phyloP scores from a whole-genome alignment of 192 early-diverging fungal genomes.

The Linnemannia exigua region DNA sequence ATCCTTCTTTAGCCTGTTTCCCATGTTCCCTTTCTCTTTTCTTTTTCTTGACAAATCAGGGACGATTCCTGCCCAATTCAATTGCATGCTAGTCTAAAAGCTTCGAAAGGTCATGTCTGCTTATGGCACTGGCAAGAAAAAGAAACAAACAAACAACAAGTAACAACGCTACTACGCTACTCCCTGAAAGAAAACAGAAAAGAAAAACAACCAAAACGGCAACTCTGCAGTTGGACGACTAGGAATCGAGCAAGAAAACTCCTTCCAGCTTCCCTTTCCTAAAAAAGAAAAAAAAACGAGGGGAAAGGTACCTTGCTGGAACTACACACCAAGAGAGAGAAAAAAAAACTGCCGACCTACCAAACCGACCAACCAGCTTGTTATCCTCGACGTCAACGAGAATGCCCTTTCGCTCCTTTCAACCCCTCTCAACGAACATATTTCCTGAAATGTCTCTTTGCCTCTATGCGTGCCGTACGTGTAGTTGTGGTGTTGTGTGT shows the following conservation, averaged over 20 bases:
- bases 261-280: neutral
- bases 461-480: neutral
- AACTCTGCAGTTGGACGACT: neutral
- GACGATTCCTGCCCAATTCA: neutral
- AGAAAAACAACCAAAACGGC: constrained; percentile 4
- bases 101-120: neutral
- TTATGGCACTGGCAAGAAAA: too few species aligned
- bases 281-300: neutral
- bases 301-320: neutral
- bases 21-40: neutral
- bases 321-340: neutral
- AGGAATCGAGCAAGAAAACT: neutral
- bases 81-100: neutral
- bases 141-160: neutral
- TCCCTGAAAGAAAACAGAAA: neutral
- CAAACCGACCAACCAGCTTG: neutral
- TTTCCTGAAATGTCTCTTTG: neutral
- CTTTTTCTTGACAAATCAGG: neutral
- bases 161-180: neutral
- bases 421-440: neutral
- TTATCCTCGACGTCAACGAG: neutral
- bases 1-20: neutral
- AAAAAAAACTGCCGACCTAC: neutral
- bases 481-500: neutral
- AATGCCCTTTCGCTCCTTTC: constrained; percentile 7